Conservation (phyloP, 106 monocot species). For the Apostasia ramifera region DNA sequence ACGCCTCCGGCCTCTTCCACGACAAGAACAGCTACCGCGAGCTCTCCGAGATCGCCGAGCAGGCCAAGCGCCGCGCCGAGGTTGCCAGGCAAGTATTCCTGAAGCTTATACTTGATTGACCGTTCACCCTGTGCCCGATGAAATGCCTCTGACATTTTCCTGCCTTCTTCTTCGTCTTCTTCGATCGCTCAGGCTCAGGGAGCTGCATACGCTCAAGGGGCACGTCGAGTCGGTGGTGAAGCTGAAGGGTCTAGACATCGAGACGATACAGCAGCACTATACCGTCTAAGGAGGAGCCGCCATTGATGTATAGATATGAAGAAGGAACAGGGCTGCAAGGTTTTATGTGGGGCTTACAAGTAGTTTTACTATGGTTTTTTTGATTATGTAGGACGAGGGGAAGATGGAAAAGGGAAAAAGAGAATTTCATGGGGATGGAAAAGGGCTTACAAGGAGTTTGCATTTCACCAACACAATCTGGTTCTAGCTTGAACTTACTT, state of each 20-base stretch:
- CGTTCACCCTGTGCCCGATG: background rate
- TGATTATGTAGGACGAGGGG: too few relatives aligned
- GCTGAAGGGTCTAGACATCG: constrained; percentile 36
- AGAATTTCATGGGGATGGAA: too few relatives aligned
- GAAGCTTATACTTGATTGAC: background rate
- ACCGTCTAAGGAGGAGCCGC: constrained; percentile 13
- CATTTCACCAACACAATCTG: too few relatives aligned
- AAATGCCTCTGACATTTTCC: background rate
- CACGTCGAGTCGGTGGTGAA: constrained; percentile 35
- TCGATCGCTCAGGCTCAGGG: constrained; percentile 12
- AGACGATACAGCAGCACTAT: constrained; percentile 25
- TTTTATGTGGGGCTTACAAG: too few relatives aligned
- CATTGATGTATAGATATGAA: background rate
- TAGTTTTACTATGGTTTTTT: too few relatives aligned
- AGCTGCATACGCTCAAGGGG: constrained; percentile 30
- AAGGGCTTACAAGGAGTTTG: too few relatives aligned
- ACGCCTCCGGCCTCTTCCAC: constrained; percentile 23
- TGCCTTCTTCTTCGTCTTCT: background rate
- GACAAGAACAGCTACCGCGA: constrained; percentile 46
- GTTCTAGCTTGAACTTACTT: too few relatives aligned
- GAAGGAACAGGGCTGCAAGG: too few relatives aligned
- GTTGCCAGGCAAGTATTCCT: constrained; percentile 30
- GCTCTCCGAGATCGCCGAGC: constrained; percentile 30
- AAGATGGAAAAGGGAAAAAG: too few relatives aligned
- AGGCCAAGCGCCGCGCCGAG: constrained; percentile 19